Base-by-base conservation (phyloP, 2,329 filamentous ascomycete genomes). In the Geosmithia morbida region DNA sequence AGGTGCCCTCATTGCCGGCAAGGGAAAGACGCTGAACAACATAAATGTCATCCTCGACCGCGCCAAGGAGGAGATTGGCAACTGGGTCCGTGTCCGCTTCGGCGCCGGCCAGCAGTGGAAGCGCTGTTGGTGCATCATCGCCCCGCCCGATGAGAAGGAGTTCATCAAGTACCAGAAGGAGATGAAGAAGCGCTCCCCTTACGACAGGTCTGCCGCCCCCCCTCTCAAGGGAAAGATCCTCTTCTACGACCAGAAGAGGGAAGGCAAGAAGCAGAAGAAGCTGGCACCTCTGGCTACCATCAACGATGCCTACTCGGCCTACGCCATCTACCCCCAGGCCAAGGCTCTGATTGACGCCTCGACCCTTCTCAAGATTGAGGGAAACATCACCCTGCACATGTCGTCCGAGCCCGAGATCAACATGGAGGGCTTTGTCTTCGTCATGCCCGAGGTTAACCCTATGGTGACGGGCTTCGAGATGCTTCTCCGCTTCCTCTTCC, bases 41-140 rank as follows among this genome's bases (percentile, higher is more conserved):
- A 97, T 97, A 59, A 84, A 83, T 55, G 66, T 81, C 22, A 90
- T 98, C 53, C 85, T 97, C 75, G 87, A 94, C 55, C 79, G 86
- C 44, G 76, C 84, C 18, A 81, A 75, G 48, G 76, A 86, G 55
- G 83, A 81, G 55, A 79, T 85, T 41, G 88, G 94, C 61, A 88
- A 94, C 59, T 98, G 92, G 92, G 88, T 89, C 17, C 77, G 92
- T 52, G 92, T 98, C 46, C 77, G 92, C 50, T 98, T 98, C 57
- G 92, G 92, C 41, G 89, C 92, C 30, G 92, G 92, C 44, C 94
- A 92, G 10, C 89, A 90, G 0, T 98, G 92, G 92, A 81, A 85
- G 59, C 83, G 90, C 40, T 98, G 89, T 64, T 98, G 90, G 89
- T 96, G 89, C 63, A 89, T 97, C 47, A 85, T 97, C 49, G 79